Evolutionary conservation across 768 basidiomycete genomes (phyloP), one percentile per base, ranked within the genome.

Genomic region (Hemileccinum rubropunctum): DNA sequence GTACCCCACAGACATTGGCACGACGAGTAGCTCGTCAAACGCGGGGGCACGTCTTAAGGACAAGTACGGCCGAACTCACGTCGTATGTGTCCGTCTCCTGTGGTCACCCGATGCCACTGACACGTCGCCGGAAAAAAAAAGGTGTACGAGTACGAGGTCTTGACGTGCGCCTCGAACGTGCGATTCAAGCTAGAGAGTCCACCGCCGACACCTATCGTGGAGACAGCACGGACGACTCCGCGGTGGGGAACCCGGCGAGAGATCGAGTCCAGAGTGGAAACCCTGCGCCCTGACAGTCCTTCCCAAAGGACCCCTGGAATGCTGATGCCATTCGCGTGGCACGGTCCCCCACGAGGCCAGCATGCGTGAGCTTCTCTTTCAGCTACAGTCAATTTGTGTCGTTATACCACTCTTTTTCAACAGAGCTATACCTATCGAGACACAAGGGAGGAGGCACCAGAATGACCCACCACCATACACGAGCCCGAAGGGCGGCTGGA

Each of bases 71-170:
- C 47, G 38, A 15, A 43, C 23, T 11, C 38, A 48, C 38, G 7
- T 30, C 15, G 60, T 61, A 47, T n/a, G 58, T 53, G 18, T 34
- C 21, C 17, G 1, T 42, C 10, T 30, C 34, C 34, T 15, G 26
- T n/a, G 4, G 32, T 46, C 33, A 28, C 27, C 12, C 14, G 15
- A 41, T 36, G 4, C 14, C 34, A 44, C 50, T 49, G 17, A 50
- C 17, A 2, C 23, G 15, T 10, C n/a, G 2, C 34, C 32, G 23
- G 6, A 23, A 23, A 23, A 23, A 30, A 13, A 13, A 46, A 62
- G 62, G 35, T 54, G 3, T 56, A 45, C 12, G 56, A 59, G 26
- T 62, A 63, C 39, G 62, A 63, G 21, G 62, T 64, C 4, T 41
- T 63, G n/a, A 47, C 53, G 10, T 64, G 52, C 9, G 50, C 47